A percentile compares a stretch with the other conserved stretches of the same genome.
phyloP scores from a whole-genome alignment of 805 yeast species.

The Candida palmyrensis region DNA sequence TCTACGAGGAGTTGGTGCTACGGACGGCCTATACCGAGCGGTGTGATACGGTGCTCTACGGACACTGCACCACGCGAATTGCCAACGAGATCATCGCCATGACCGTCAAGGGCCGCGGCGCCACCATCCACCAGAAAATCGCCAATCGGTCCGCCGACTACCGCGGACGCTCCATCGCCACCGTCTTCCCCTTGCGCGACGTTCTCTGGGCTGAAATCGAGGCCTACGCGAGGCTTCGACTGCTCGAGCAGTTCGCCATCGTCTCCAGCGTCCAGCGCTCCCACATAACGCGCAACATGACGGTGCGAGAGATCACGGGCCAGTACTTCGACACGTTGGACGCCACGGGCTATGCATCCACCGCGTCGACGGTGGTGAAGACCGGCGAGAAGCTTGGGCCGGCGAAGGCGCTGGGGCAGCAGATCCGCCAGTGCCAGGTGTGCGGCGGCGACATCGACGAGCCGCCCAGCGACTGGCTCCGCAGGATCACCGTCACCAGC shows the following conservation, averaged over 20 bases:
- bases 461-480: conserved; percentile 63
- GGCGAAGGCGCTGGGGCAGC: conserved; percentile 26
- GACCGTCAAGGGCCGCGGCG: conserved; percentile 85
- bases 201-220: conserved; percentile 63
- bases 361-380: conserved; percentile 86
- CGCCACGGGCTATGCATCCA: conserved; percentile 70
- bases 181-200: conserved; percentile 72
- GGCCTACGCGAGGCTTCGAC: conserved; percentile 44
- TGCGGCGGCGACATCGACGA: conserved; percentile 53
- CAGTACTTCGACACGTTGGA: conserved; percentile 71
- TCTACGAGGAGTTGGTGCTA: conserved; percentile 44
- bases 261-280: conserved; percentile 18
- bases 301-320: conserved; percentile 73
- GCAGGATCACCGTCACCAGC: conserved; percentile 58
- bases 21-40: conserved; percentile 39
- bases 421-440: conserved; percentile 39
- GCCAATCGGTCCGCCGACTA: conserved; percentile 36
- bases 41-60: conserved; percentile 60
- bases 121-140: conserved; percentile 49
- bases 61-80: conserved; percentile 76
- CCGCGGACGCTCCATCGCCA: conserved; percentile 30
- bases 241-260: conserved; percentile 28
- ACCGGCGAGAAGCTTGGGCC: conserved; percentile 73
- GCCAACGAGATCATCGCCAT: conserved; percentile 77
- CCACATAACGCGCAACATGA: conserved; percentile 61